Evolutionary conservation across 306 rosid species (phyloP).

Genomic region (Gynostemma pentaphyllum): DNA sequence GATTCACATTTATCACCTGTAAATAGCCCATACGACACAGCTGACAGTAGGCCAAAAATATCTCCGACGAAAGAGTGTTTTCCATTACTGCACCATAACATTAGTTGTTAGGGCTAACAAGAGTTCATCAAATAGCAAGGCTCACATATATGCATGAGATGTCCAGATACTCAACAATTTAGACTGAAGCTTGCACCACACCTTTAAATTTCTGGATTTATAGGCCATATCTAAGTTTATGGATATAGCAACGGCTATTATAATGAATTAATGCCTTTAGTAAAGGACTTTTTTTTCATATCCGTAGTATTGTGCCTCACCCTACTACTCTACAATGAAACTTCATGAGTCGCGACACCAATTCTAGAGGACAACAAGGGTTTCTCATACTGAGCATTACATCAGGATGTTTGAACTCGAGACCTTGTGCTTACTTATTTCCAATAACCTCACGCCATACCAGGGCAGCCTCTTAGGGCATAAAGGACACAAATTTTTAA

Average conservation of each 20-base stretch:
- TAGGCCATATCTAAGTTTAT: not conserved
- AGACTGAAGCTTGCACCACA: not conserved
- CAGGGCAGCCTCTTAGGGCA: too few relatives aligned
- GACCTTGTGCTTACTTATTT: too few relatives aligned
- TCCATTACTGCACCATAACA: constrained; percentile 61
- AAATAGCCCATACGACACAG: constrained; percentile 79
- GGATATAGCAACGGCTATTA: not conserved
- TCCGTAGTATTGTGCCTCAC: too few relatives aligned
- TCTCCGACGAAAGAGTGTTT: constrained; percentile 72
- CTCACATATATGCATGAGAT: constrained; percentile 1
- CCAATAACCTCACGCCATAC: too few relatives aligned
- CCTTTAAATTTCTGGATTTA: not conserved
- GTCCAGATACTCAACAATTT: not conserved
- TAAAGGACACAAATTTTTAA: not conserved
- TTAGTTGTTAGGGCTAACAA: constrained; percentile 29
- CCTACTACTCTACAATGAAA: too few relatives aligned
- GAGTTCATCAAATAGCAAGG: constrained; percentile 21
- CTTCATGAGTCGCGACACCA: too few relatives aligned
- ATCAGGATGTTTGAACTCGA: too few relatives aligned
- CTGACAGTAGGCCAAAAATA: constrained; percentile 88
- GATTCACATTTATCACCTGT: constrained; percentile 46
- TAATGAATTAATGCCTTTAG: not conserved
- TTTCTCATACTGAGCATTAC: too few relatives aligned
- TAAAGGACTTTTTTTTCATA: too few relatives aligned
- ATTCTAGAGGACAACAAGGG: too few relatives aligned